Percentiles rank a stretch among this genome's conserved stretches.
These are phyloP conservation scores for Penicillium crustosum DNA, from an alignment of 2,329 filamentous ascomycete species.

Conservation along the genomic window DNA sequence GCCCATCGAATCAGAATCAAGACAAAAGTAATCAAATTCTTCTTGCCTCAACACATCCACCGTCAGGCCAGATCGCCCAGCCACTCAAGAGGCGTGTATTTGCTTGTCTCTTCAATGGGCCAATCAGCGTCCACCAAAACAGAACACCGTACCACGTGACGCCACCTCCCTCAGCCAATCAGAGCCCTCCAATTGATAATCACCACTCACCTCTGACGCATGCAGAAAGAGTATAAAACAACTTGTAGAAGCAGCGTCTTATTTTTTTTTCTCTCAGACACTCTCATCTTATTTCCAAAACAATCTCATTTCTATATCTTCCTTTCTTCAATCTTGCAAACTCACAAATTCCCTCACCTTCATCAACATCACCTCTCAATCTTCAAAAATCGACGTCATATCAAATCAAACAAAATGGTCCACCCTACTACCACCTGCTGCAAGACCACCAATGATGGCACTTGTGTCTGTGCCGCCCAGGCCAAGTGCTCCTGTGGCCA, in stretches of 20 bases:
- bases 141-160: constrained; percentile 6
- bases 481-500: constrained; percentile 85
- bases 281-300: background rate
- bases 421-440: constrained; percentile 58
- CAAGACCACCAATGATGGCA: constrained; percentile 53
- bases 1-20: constrained; percentile 12
- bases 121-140: constrained; percentile 15
- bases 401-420: constrained; percentile 39
- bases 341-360: background rate
- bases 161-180: constrained; percentile 16
- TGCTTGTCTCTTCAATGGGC: background rate
- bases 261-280: background rate
- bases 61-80: background rate
- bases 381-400: background rate
- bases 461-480: constrained; percentile 59
- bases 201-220: constrained; percentile 18
- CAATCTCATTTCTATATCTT: background rate
- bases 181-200: constrained; percentile 30
- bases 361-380: background rate
- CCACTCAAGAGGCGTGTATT: constrained; percentile 5
- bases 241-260: background rate
- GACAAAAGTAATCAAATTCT: constrained; percentile 14
- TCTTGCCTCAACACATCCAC: background rate
- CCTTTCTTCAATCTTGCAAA: background rate
- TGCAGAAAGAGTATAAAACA: constrained; percentile 19